Base-by-base conservation (phyloP, 768 basidiomycete species). In the Hericium rajendrae region DNA sequence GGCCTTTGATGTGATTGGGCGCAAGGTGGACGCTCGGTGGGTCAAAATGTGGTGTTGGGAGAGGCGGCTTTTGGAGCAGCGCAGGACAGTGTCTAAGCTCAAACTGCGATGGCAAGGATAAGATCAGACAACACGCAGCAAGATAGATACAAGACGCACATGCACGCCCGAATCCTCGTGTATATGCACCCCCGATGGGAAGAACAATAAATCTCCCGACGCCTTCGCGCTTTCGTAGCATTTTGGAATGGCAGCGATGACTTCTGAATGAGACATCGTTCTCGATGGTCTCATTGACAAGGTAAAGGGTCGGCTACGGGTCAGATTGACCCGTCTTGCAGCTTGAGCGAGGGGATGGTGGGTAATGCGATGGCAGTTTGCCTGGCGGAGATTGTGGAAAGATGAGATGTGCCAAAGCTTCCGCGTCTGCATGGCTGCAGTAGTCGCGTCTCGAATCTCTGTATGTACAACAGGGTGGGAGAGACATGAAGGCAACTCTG, bases 61-160 rank as follows among this genome's bases (percentile, higher is more conserved):
- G 73, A 26, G 66, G 65, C 3, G 84, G 81, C 69, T 97, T 97
- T 64, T 90, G 79, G 64, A 86, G 84, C 43, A 97, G 73, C 0
- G 92, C 88, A 12, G 91, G 88, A 63, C 93, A 97, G 41, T 90
- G 71, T 59, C 88, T 79, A 57, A 97, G 81, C 71, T 95, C 81
- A 69, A 90, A 97, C 94, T 97, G 65, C 11, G 48, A 28, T 16
- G 24, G 12, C 10, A 11, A 38, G 24, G 12, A 40, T 13, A 11
- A 32, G 22, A 16, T 24, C 52, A 22, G 26, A 9, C 24, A 15
- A 55, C 37, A 24, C 8, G 24, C 13, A 43, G 41, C 6, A 43
- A 16, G 2, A 6, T 20, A 10, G 43, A n/a, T n/a, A 18, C n/a
- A 54, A 58, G 55, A 62, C 73, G 57, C 59, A 91, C 93, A 72